Base-by-base conservation (phyloP, 1,139 yeast species). In the Pichia sp. region DNA sequence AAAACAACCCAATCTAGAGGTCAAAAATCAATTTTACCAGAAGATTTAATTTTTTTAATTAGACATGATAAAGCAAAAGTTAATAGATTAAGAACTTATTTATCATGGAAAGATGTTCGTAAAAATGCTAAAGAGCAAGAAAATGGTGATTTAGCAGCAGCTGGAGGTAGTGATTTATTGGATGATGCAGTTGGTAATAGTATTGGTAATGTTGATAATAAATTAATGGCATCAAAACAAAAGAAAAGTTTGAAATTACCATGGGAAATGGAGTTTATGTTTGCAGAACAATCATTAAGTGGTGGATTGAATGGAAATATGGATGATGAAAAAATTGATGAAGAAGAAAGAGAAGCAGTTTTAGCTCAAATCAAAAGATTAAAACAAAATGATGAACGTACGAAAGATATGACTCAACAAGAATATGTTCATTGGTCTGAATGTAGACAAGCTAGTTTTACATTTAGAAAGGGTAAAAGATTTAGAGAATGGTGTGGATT, bases 361-460 rank as follows among this genome's bases (percentile, higher is more conserved):
- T 69, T 83, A 36, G 95, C 95, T 0, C 87, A 96, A 16, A 69
- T 89, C 62, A 89, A 89, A 61, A 70, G 97, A 49, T 72, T 92
- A 54, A 89, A 89, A 59, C 82, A 79, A 68, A 97, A 97, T 4
- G 99, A 92, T 63, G 97, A 92, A 48, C 72, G 98, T 53, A 92
- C 99, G 0, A 78, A 73, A 54, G 78, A 84, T 54, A 94, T 92
- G 99, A 92, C 98, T 0, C 81, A 82, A 57, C 97, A 92, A 59
- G 98, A 92, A 62, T 92, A 92, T 57, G 98, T 90, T 20, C 98
- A 94, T 63, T 92, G 97, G 97, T 85, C 96, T 12, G 99, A 92
- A 61, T 92, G 98, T 66, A 78, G 99, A 53, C 98, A 92, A 63
- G 98, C 98, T 1, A 82, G 95, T 46, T 94, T 92, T 61, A 94